Percentiles rank a stretch among this genome's conserved stretches.
These are phyloP conservation scores for Jamesozyma gamospora DNA, from an alignment of 805 yeast species.

Conservation along the genomic window DNA sequence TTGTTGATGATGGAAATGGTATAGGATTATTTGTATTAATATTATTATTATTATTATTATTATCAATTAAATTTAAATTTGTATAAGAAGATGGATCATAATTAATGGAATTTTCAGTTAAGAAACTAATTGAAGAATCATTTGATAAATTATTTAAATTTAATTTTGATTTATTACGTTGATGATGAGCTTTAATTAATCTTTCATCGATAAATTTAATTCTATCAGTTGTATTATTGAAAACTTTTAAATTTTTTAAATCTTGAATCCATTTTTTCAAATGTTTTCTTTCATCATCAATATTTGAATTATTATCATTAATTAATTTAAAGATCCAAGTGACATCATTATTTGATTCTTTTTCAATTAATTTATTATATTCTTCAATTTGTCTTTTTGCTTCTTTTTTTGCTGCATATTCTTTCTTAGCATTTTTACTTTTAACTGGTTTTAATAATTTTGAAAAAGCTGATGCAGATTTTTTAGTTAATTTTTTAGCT, in stretches of 20 bases:
- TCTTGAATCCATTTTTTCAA: conserved; percentile 47
- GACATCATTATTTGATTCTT: conserved; percentile 8
- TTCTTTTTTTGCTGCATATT: conserved; percentile 4
- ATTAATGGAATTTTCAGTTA: not conserved
- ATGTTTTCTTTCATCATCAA: conserved; percentile 35
- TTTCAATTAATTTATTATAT: not conserved
- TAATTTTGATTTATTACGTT: not conserved
- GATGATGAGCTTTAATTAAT: conserved; percentile 17
- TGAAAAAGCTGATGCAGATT: conserved; percentile 7
- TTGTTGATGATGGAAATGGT: not conserved
- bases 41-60: not conserved
- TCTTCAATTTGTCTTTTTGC: conserved; percentile 4
- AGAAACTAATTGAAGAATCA: not conserved
- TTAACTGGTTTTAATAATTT: conserved; percentile 7
- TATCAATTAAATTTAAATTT: no score
- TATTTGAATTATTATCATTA: conserved; percentile 30
- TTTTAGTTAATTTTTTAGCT: conserved; percentile 2
- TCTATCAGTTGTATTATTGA: conserved; percentile 40
- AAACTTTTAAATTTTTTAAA: conserved; percentile 41
- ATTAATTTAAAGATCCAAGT: conserved; percentile 23
- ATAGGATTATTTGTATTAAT: not conserved
- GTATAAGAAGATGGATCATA: not conserved
- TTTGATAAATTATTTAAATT: no score
- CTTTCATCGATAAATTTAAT: conserved; percentile 36
- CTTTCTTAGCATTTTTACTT: conserved; percentile 5